Percentiles rank a stretch among this genome's conserved stretches.
Conservation (phyloP, 192 early-diverging fungal species). For the Geranomyces michiganensis region DNA sequence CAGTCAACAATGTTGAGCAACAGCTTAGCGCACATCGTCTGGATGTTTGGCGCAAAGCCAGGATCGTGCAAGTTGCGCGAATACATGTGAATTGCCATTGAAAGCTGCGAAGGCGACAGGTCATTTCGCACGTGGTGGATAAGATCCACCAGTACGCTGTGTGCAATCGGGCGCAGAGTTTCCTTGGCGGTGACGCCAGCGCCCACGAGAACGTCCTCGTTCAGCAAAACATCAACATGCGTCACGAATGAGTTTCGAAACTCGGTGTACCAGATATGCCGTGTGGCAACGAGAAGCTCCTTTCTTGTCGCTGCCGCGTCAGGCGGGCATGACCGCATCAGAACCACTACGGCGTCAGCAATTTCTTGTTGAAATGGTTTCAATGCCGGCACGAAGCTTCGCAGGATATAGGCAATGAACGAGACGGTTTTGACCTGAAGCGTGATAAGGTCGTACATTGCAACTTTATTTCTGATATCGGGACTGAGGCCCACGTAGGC, state of each 20-base stretch:
- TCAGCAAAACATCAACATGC: constrained; percentile 89
- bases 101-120: constrained; percentile 77
- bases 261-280: constrained; percentile 93
- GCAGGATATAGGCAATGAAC: constrained; percentile 93
- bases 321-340: constrained; percentile 91
- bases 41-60: constrained; percentile 86
- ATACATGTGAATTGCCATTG: constrained; percentile 86
- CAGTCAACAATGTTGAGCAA: constrained; percentile 87
- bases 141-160: constrained; percentile 94
- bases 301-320: constrained; percentile 92
- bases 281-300: constrained; percentile 92
- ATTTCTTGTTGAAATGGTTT: constrained; percentile 78
- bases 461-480: constrained; percentile 69
- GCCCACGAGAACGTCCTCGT: constrained; percentile 93
- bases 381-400: constrained; percentile 72
- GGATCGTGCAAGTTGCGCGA: constrained; percentile 91
- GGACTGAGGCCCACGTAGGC: constrained; percentile 81
- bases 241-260: constrained; percentile 86
- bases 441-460: constrained; percentile 86
- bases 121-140: constrained; percentile 93
- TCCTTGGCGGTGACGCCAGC: constrained; percentile 91
- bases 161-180: constrained; percentile 87
- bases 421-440: constrained; percentile 99
- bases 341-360: constrained; percentile 82
- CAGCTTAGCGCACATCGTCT: constrained; percentile 96